Evolutionary conservation across 805 yeast genomes (phyloP), one percentile per base, ranked within the genome.

Genomic region (Metschnikowia koreensis): DNA sequence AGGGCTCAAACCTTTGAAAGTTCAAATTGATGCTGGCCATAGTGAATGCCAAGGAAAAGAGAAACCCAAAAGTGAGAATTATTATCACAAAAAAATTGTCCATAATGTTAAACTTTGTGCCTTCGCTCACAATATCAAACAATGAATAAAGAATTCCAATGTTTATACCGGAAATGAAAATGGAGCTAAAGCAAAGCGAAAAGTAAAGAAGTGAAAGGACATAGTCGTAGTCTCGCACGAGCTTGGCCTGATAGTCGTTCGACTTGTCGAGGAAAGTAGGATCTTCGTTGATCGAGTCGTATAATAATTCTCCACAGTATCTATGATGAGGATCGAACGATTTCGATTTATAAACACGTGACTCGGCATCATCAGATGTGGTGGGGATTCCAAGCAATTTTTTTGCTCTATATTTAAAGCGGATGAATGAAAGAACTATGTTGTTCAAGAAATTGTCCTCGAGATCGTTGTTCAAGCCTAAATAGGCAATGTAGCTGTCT

Each of bases 111-210:
- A 72, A 66, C 46, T 60, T 60, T 9, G 67, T 54, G 33, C 60
- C 60, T 7, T 56, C 59, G n/a, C 57, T 56, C 16, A 63, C 60
- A 26, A 64, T 55, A 33, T 63, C 59, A 43, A 61, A 54, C 16
- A 74, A 61, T 15, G 71, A 65, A 53, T 67, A 70, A 10, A 73
- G 62, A 34, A 74, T 71, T 6, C 78, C 79, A 27, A 72, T 58
- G 50, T 70, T 74, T 16, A 74, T 65, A 8, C 76, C 75, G 6
- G 74, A 65, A 26, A 73, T 65, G 55, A 74, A 72, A 4, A 69
- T 56, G 29, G 74, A 63, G n/a, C 68, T 60, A 41, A 70, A 61
- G 49, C 66, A 65, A 42, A 71, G 67, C 27, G 70, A 60, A 54
- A 73, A 68, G 60, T 71, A 71, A 37, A 72, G 61, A 50, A 65